Percentiles rank a stretch among this genome's conserved stretches.
Conservation (phyloP, 2,329 filamentous ascomycete species). For the Raffaelea ambrosiae region DNA sequence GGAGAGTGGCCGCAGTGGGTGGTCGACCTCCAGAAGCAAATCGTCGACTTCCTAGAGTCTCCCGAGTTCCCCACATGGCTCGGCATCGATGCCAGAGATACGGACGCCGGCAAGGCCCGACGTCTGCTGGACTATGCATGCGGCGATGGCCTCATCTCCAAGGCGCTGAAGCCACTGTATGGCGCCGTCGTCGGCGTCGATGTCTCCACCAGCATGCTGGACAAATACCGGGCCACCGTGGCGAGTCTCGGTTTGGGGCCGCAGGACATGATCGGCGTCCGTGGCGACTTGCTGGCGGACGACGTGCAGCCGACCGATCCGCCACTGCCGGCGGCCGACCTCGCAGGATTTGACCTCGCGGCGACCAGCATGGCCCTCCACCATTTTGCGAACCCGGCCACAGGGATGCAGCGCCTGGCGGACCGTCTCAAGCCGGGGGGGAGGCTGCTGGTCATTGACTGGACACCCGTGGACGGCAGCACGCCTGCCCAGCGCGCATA, state of each 20-base stretch:
- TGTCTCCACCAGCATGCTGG: background rate
- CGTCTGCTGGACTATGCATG: constrained; percentile 4
- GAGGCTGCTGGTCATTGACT: constrained; percentile 14
- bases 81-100: background rate
- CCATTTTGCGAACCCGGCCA: constrained; percentile 12
- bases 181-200: background rate
- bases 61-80: background rate
- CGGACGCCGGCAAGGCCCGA: background rate
- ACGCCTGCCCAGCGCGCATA: constrained; percentile 1
- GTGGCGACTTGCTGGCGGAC: constrained; percentile 7
- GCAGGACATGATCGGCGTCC: constrained; percentile 1
- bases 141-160: constrained; percentile 1
- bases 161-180: background rate
- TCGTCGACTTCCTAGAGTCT: background rate
- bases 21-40: background rate
- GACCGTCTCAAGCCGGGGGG: constrained; percentile 13
- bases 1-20: constrained; percentile 1
- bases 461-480: constrained; percentile 2
- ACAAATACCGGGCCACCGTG: constrained; percentile 1
- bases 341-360: constrained; percentile 12
- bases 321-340: constrained; percentile 1
- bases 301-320: background rate
- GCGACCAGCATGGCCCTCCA: constrained; percentile 16
- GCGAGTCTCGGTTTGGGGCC: background rate
- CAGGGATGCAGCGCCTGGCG: constrained; percentile 8